These are phyloP conservation scores for Debaryomycetaceae sp. DNA, from an alignment of 1,139 yeast species.

Conservation along the genomic window DNA sequence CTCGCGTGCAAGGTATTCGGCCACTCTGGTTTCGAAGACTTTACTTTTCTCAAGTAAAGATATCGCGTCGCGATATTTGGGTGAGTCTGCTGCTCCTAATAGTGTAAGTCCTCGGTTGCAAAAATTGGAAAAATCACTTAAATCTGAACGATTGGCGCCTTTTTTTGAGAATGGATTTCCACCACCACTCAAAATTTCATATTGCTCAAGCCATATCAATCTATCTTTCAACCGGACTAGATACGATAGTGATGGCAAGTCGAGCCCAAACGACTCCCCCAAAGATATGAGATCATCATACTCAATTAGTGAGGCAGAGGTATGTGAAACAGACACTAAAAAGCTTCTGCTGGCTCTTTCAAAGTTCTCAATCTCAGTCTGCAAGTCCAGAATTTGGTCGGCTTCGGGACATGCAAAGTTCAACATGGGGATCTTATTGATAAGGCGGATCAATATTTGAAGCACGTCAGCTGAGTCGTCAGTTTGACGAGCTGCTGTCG, in stretches of 20 bases:
- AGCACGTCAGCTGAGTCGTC: slow-evolving; percentile 15
- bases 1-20: slow-evolving; percentile 20
- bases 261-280: slow-evolving; percentile 59
- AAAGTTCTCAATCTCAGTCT: slow-evolving; percentile 50
- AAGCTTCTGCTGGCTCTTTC: slow-evolving; percentile 45
- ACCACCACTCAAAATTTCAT: slow-evolving; percentile 31
- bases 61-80: slow-evolving; percentile 19
- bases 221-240: slow-evolving; percentile 47
- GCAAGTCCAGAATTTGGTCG: slow-evolving; percentile 54
- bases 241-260: slow-evolving; percentile 46
- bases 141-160: slow-evolving; percentile 18
- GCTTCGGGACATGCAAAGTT: slow-evolving; percentile 56
- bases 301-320: slow-evolving; percentile 28
- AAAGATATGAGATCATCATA: slow-evolving; percentile 43
- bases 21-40: slow-evolving; percentile 24
- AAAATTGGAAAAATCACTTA: slow-evolving; percentile 33
- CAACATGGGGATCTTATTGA: slow-evolving; percentile 45
- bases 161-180: slow-evolving; percentile 33
- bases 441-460: slow-evolving; percentile 25
- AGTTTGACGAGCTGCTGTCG: slow-evolving; percentile 11
- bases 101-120: slow-evolving; percentile 38
- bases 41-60: slow-evolving; percentile 27
- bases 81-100: slow-evolving; percentile 25
- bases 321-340: slow-evolving; percentile 13
- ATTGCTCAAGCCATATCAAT: slow-evolving; percentile 45